Evolutionary conservation across 2,329 filamentous ascomycete species (phyloP), one percentile per base, ranked within the genome.

Genomic region (Curvularia verruculosa): DNA sequence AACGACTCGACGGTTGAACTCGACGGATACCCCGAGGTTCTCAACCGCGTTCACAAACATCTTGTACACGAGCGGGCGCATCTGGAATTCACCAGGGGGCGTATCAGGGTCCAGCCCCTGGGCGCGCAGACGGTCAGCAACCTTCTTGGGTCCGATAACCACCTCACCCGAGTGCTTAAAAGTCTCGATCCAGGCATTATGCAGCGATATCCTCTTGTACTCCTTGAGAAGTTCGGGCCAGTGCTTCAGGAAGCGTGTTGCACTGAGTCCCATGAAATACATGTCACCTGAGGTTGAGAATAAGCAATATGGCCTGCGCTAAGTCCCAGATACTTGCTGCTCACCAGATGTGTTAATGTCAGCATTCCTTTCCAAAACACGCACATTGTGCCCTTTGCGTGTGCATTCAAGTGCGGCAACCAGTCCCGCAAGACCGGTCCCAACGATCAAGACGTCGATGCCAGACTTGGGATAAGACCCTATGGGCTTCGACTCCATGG

Each of bases 181-280:
- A 0, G 82, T 84, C 70, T 83, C 81, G 34, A 84, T 83, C 81
- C 81, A 84, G 13, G 80, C 78, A 67, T 84, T 80, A 64, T 83
- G 80, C 49, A 84, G 78, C 18, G 81, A 83, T 49, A 84, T 84
- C 7, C 70, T 63, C 52, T 81, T 77, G 70, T 82, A 84, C 61
- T 84, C 82, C 48, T 77, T 72, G 39, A 76, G 74, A 67, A 86
- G 76, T 51, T 83, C 81, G 9, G 82, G 82, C 82, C 82, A 84
- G 58, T 84, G 81, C 68, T 81, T 82, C 68, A 85, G 79, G 72
- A 84, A 84, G 36, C 77, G 78, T 43, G 81, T 85, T 21, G 83
- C 83, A 45, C 81, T 83, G 21, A 85, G 77, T 9, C 83, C 82
- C 80, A 86, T 85, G 68, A 85, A 85, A 73, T 84, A 85, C 81